Evolutionary conservation across 768 basidiomycete genomes (phyloP).

Genomic region (Tubosaeta brunneosetosa): DNA sequence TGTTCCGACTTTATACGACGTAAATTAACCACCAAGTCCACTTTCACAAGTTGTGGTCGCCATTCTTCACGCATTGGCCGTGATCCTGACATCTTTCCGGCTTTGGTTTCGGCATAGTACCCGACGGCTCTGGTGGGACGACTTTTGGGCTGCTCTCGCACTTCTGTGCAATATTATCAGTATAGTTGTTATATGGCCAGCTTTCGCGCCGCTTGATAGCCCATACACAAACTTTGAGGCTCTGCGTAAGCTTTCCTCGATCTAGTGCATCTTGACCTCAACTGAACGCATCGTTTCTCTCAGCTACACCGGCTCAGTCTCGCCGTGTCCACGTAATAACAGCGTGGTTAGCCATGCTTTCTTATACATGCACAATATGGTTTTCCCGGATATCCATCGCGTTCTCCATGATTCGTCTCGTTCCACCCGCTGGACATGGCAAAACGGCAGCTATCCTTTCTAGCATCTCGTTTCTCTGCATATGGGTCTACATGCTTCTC

Average conservation of each 20-base stretch:
- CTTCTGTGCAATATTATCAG: slow-evolving; percentile 9
- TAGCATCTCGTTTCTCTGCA: slow-evolving; percentile 7
- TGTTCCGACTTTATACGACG: background rate
- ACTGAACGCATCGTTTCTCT: slow-evolving; percentile 18
- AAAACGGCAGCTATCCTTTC: background rate
- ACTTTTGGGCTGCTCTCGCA: slow-evolving; percentile 21
- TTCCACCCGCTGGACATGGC: slow-evolving; percentile 14
- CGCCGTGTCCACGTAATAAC: slow-evolving; percentile 15
- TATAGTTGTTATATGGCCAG: slow-evolving; percentile 12
- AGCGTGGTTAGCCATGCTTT: slow-evolving; percentile 19
- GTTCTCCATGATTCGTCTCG: slow-evolving; percentile 22
- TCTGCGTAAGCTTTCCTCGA: slow-evolving; percentile 13
- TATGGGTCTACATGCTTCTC: slow-evolving; percentile 19
- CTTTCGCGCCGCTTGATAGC: slow-evolving; percentile 25
- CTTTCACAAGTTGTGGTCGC: slow-evolving; percentile 14
- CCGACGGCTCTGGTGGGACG: slow-evolving; percentile 28
- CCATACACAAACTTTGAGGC: slow-evolving; percentile 7
- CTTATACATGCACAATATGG: slow-evolving; percentile 25
- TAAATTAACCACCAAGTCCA: background rate
- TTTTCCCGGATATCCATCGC: slow-evolving; percentile 25
- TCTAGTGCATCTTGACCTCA: background rate
- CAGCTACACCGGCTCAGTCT: slow-evolving; percentile 15
- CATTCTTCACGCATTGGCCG: slow-evolving; percentile 15
- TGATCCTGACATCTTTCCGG: slow-evolving; percentile 23
- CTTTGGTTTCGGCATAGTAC: slow-evolving; percentile 23